Percentiles rank a stretch among this genome's conserved stretches.
phyloP scores from a whole-genome alignment of 805 yeast species.

The Candida adriatica region DNA sequence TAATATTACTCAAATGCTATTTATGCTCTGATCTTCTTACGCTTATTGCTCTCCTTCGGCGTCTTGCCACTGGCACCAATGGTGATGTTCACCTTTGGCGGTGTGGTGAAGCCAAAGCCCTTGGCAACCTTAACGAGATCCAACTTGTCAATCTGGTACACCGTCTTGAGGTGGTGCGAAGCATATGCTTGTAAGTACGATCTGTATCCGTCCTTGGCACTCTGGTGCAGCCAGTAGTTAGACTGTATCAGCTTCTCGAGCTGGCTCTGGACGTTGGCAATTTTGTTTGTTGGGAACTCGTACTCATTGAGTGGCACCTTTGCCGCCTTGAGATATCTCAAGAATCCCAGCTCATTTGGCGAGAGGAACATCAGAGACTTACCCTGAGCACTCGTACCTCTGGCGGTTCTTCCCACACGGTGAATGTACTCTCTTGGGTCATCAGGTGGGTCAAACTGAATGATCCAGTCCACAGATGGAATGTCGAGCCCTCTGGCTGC shows the following conservation, averaged over 20 bases:
- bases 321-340: constrained; percentile 91
- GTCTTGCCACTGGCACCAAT: constrained; percentile 88
- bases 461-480: constrained; percentile 98
- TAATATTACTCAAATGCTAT: no score
- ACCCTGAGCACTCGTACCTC: constrained; percentile 88
- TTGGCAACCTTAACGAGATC: constrained; percentile 93
- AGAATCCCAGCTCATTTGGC: constrained; percentile 90
- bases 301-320: constrained; percentile 96
- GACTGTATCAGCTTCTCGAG: constrained; percentile 84
- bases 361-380: constrained; percentile 91
- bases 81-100: constrained; percentile 94
- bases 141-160: constrained; percentile 90
- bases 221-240: constrained; percentile 89
- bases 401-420: constrained; percentile 98
- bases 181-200: constrained; percentile 96
- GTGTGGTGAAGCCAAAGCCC: constrained; percentile 89
- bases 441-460: constrained; percentile 99
- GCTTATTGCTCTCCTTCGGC: constrained; percentile 21
- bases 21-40: constrained; percentile 12
- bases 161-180: constrained; percentile 92
- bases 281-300: constrained; percentile 90
- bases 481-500: constrained; percentile 99
- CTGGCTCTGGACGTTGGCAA: constrained; percentile 94
- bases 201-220: constrained; percentile 96
- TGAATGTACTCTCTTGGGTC: constrained; percentile 99